Conservation (phyloP, 345 rosid species). For the Populus euphratica region DNA sequence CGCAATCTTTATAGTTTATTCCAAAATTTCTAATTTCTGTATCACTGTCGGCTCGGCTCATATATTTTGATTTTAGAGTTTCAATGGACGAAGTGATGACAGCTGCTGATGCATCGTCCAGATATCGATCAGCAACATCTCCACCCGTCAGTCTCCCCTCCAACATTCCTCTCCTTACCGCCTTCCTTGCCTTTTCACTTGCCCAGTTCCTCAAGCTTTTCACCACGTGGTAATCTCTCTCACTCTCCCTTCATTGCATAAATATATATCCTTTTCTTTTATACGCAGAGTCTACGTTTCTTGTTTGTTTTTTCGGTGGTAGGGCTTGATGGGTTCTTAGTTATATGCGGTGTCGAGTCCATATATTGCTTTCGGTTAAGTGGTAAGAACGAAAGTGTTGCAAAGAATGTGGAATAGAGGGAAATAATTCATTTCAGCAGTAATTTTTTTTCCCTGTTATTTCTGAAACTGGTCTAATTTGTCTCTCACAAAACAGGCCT, state of each 20-base stretch:
- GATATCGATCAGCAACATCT: slow-evolving; percentile 31
- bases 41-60: background rate
- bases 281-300: background rate
- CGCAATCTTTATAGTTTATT: background rate
- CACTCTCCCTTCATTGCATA: no score
- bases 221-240: slow-evolving; percentile 41
- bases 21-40: background rate
- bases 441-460: no score
- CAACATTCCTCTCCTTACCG: slow-evolving; percentile 45
- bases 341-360: no score
- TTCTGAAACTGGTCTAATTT: no score
- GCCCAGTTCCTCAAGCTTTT: slow-evolving; percentile 57
- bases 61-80: background rate
- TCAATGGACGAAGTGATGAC: slow-evolving; percentile 47
- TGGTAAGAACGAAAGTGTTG: no score
- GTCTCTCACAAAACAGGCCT: no score
- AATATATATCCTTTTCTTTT: background rate
- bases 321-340: background rate
- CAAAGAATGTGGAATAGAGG: no score
- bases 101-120: slow-evolving; percentile 41
- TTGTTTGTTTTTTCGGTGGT: background rate
- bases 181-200: slow-evolving; percentile 43
- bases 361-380: no score
- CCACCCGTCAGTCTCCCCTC: slow-evolving; percentile 30
- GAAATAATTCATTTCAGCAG: no score